Evolutionary conservation across 345 rosid species (phyloP), one percentile per base, ranked within the genome.

Genomic region (Camelina hispida): DNA sequence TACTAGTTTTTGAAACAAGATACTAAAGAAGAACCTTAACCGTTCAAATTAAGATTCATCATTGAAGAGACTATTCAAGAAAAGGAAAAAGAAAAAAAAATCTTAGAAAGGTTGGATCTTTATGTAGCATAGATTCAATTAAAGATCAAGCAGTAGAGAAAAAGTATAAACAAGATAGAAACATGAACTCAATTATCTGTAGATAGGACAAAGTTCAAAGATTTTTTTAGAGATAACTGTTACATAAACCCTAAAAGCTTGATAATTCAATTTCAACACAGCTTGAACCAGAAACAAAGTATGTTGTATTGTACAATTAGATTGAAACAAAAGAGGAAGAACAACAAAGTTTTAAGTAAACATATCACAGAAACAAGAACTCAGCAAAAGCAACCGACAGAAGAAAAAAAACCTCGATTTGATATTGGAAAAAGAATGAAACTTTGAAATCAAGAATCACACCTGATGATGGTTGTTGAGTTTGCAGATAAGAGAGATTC

Each of bases 391-490:
- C 75, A 69, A 47, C 70, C 74, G 74, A 76, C 79, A 61, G 13
- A 38, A 47, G 11, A 37, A 20, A 15, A 25, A 25, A 28, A 28
- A 16, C 47, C 51, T 9, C 4, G 1, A 30, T 7, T 42, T 10
- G n/a, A 60, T 30, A 28, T 37, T 38, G 9, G 5, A 5, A 51
- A 2, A 69, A 63, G 60, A 63, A 32, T 2, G 25, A 60, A 42
- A 68, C 73, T 59, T 76, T 44, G 70, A 63, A 44, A 63, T 20
- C 53, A 58, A 78, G 75, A 71, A 71, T 48, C 62, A 48, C n/a
- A 71, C 77, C 77, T 60, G 30, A 4, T 25, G 28, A 25, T 28
- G 56, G 69, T 34, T 8, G 54, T 6, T 34, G 17, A 48, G 23
- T 53, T 4, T 4, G 60, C 20, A 62, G 20, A 62, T 1, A 20